phyloP scores from a whole-genome alignment of 2,329 filamentous ascomycete genomes.

The Erysiphe pulchra region DNA sequence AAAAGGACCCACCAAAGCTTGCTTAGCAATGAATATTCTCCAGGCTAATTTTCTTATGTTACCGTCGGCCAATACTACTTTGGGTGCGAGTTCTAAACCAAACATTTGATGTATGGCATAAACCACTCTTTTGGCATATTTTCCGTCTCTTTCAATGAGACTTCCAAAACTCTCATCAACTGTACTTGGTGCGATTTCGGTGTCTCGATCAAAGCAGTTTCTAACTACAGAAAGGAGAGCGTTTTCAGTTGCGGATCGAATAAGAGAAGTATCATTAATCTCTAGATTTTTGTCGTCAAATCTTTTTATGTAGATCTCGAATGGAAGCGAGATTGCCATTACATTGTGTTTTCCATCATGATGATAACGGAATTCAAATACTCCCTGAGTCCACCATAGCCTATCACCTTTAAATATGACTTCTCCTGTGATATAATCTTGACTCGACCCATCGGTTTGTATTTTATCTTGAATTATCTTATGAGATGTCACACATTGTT shows the following conservation, averaged over 20 bases:
- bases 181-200: constrained; percentile 63
- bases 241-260: constrained; percentile 46
- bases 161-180: constrained; percentile 64
- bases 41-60: constrained; percentile 76
- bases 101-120: constrained; percentile 95
- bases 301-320: constrained; percentile 62
- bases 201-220: constrained; percentile 81
- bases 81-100: constrained; percentile 80
- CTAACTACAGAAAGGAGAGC: constrained; percentile 60
- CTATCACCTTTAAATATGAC: constrained; percentile 79
- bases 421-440: constrained; percentile 47
- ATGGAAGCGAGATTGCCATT: constrained; percentile 81
- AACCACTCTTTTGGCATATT: constrained; percentile 72
- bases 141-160: constrained; percentile 63
- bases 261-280: constrained; percentile 27
- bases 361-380: constrained; percentile 94
- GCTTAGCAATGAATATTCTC: constrained; percentile 88
- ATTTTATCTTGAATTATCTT: constrained; percentile 19
- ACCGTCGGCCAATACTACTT: constrained; percentile 78
- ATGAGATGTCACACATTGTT: constrained; percentile 49
- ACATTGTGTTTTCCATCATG: constrained; percentile 80
- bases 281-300: constrained; percentile 55
- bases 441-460: constrained; percentile 21
- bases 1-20: constrained; percentile 42
- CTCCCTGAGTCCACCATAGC: constrained; percentile 88